A percentile compares a stretch with the other conserved stretches of the same genome.
These are phyloP conservation scores for Pichia membranifaciens DNA, from an alignment of 805 yeast genomes.

Conservation along the genomic window DNA sequence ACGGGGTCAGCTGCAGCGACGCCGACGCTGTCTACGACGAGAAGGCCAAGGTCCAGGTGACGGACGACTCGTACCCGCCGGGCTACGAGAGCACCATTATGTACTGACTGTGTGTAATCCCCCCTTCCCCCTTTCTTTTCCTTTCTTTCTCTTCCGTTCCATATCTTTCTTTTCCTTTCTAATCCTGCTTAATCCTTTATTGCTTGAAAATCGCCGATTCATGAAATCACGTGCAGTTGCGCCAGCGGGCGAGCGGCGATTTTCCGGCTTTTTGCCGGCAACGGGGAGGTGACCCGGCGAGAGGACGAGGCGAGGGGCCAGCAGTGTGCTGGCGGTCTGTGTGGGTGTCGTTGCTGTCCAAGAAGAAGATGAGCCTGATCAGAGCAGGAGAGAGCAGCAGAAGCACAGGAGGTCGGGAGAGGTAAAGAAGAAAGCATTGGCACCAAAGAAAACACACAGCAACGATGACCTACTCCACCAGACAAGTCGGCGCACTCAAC, in stretches of 20 bases:
- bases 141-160: too few species aligned
- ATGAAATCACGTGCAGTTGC: constrained; percentile 3
- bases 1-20: constrained; percentile 50
- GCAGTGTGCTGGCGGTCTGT: too few species aligned
- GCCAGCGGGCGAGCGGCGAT: not conserved
- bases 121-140: too few species aligned
- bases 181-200: too few species aligned
- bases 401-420: too few species aligned
- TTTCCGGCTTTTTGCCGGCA: not conserved
- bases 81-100: constrained; percentile 46
- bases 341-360: too few species aligned
- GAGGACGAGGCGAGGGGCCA: too few species aligned
- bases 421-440: not conserved
- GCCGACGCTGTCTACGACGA: constrained; percentile 53
- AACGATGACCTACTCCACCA: constrained; percentile 72
- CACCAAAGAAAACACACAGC: not conserved
- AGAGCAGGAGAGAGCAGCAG: too few species aligned
- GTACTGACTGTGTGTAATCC: constrained; percentile 2
- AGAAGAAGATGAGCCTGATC: too few species aligned
- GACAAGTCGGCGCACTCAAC: constrained; percentile 94
- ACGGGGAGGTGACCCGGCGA: too few species aligned
- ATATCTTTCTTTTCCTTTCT: too few species aligned
- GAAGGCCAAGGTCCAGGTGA: constrained; percentile 46
- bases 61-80: constrained; percentile 58
- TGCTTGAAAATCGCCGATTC: too few species aligned